Evolutionary conservation across 306 rosid species (phyloP).

Genomic region (Geum urbanum): DNA sequence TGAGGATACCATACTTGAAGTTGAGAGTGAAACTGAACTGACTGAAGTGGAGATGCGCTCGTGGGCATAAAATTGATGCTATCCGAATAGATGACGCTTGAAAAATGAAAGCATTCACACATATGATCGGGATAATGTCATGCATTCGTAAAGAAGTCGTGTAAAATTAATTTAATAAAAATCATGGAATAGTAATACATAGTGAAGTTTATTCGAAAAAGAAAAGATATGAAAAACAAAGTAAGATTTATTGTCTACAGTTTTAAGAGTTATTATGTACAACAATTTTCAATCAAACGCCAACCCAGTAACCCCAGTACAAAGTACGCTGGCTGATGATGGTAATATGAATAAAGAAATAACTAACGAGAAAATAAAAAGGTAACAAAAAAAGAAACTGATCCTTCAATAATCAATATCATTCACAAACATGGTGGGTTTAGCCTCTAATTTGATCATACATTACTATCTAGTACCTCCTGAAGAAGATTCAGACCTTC

Average conservation of each 20-base stretch:
- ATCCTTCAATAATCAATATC: constrained; percentile 10
- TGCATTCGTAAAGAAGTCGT: too few species aligned
- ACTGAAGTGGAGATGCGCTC: too few species aligned
- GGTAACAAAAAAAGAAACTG: background rate
- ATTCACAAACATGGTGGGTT: constrained; percentile 6
- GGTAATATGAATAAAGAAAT: background rate
- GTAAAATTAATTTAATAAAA: too few species aligned
- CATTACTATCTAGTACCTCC: constrained; percentile 28
- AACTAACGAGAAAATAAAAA: background rate
- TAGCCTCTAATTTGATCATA: constrained; percentile 11
- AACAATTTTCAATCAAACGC: constrained; percentile 17
- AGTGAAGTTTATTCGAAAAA: background rate
- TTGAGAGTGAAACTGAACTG: too few species aligned
- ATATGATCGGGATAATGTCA: too few species aligned
- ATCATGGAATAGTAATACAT: too few species aligned
- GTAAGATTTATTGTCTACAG: constrained; percentile 7
- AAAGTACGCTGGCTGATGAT: constrained; percentile 15
- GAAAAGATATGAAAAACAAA: background rate
- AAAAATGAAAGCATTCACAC: too few species aligned
- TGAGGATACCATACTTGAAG: too few species aligned
- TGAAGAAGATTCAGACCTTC: constrained; percentile 26
- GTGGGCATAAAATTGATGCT: too few species aligned
- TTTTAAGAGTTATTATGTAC: constrained; percentile 12
- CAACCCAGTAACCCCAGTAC: constrained; percentile 11
- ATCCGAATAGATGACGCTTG: too few species aligned